These are phyloP conservation scores for Ceratobasidium sp. DNA, from an alignment of 1,284 basidiomycete genomes.

Conservation along the genomic window DNA sequence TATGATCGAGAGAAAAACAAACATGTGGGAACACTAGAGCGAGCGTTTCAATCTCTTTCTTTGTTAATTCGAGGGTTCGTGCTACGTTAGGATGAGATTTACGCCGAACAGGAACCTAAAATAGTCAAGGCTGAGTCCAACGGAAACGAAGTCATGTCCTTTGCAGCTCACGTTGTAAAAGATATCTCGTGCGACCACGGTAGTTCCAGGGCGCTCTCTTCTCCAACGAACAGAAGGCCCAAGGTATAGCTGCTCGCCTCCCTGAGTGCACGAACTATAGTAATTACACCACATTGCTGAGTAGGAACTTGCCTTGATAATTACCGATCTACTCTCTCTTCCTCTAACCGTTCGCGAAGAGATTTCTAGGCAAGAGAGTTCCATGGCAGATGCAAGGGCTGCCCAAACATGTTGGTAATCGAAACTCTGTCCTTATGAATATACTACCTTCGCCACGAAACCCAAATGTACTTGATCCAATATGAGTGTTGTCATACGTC, in stretches of 20 bases:
- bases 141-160: constrained; percentile 6
- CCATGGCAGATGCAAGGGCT: constrained; percentile 85
- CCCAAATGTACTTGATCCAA: constrained; percentile 72
- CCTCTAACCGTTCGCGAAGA: constrained; percentile 69
- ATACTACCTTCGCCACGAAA: constrained; percentile 85
- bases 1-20: constrained; percentile 70
- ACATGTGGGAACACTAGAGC: constrained; percentile 76
- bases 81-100: constrained; percentile 65
- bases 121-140: constrained; percentile 34
- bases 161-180: constrained; percentile 76
- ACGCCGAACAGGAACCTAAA: constrained; percentile 83
- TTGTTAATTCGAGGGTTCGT: constrained; percentile 69
- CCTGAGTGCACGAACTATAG: constrained; percentile 53
- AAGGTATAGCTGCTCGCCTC: constrained; percentile 67
- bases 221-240: constrained; percentile 77
- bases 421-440: not conserved
- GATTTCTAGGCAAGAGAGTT: constrained; percentile 77
- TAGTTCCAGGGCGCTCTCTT: constrained; percentile 74
- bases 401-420: not conserved
- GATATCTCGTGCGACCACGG: constrained; percentile 80
- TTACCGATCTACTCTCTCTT: constrained; percentile 70
- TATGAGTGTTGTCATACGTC: constrained; percentile 56
- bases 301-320: constrained; percentile 66
- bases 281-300: constrained; percentile 7
- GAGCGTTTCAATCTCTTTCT: constrained; percentile 72